Percentiles rank a stretch among this genome's conserved stretches.
phyloP scores from a whole-genome alignment of 2,329 filamentous ascomycete genomes.

The Chrysoporthe puriensis region DNA sequence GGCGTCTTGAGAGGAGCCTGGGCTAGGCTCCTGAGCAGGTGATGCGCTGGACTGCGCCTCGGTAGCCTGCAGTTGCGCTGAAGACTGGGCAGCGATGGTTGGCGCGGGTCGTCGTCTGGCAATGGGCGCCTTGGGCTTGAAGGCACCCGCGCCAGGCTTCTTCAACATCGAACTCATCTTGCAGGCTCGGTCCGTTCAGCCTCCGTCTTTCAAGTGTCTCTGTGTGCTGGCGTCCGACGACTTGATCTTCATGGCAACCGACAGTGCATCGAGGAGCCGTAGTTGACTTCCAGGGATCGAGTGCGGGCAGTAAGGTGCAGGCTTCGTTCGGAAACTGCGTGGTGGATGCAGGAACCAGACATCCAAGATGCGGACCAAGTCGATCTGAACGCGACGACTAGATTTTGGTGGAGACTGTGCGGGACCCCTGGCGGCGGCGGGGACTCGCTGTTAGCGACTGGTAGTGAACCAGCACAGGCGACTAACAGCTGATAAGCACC shows the following conservation, averaged over 20 bases:
- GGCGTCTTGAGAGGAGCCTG: slow-evolving; percentile 21
- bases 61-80: slow-evolving; percentile 32
- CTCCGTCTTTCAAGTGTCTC: slow-evolving; percentile 22
- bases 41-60: slow-evolving; percentile 30
- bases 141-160: slow-evolving; percentile 62
- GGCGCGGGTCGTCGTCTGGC: slow-evolving; percentile 54
- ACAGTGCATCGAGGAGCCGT: slow-evolving; percentile 1
- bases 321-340: background rate
- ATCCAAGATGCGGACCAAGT: slow-evolving; percentile 4
- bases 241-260: slow-evolving; percentile 23
- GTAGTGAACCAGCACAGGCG: background rate
- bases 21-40: slow-evolving; percentile 10
- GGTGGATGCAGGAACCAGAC: slow-evolving; percentile 11
- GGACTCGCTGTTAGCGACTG: background rate
- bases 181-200: slow-evolving; percentile 29
- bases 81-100: slow-evolving; percentile 39
- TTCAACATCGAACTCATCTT: slow-evolving; percentile 71
- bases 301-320: background rate
- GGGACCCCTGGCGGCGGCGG: background rate
- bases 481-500: slow-evolving; percentile 18
- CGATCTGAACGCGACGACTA: slow-evolving; percentile 8
- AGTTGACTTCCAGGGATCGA: background rate
- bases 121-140: slow-evolving; percentile 70
- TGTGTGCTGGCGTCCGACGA: slow-evolving; percentile 7
- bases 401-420: slow-evolving; percentile 8